Conservation (phyloP, 106 monocot genomes). For the Gastrodia elata region DNA sequence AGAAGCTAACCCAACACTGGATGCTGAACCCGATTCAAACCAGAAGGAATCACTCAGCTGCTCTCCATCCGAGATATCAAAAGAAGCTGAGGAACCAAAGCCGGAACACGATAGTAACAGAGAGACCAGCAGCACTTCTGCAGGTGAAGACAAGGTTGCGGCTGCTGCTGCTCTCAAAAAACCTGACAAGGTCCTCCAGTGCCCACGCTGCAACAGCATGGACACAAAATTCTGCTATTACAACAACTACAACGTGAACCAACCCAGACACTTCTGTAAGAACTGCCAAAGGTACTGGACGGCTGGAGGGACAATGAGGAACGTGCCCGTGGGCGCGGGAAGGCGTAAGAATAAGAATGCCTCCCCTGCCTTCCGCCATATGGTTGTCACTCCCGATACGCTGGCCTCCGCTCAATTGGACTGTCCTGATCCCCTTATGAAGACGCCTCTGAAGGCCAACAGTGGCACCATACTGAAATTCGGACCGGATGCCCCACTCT, state of each 20-base stretch:
- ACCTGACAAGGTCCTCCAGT: slow-evolving; percentile 89
- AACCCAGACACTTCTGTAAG: slow-evolving; percentile 92
- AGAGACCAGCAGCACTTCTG: slow-evolving; percentile 33
- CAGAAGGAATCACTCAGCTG: slow-evolving; percentile 7
- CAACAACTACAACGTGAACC: slow-evolving; percentile 94
- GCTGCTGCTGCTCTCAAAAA: too few relatives aligned
- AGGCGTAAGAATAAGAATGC: slow-evolving; percentile 83
- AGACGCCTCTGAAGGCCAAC: slow-evolving; percentile 18
- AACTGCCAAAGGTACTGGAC: slow-evolving; percentile 99
- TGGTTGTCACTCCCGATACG: slow-evolving; percentile 27
- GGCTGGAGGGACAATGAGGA: slow-evolving; percentile 95
- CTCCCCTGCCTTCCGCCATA: slow-evolving; percentile 31
- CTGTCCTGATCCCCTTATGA: slow-evolving; percentile 13
- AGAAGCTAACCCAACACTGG: slow-evolving; percentile 10
- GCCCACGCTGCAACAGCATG: slow-evolving; percentile 92
- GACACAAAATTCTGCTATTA: slow-evolving; percentile 99
- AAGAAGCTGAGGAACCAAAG: slow-evolving; percentile 18
- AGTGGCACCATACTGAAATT: slow-evolving; percentile 50
- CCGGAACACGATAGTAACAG: slow-evolving; percentile 24
- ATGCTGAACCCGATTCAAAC: slow-evolving; percentile 17
- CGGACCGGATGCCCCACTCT: slow-evolving; percentile 48
- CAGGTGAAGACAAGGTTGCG: slow-evolving; percentile 46
- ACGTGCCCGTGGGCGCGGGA: slow-evolving; percentile 95
- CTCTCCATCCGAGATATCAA: slow-evolving; percentile 18
- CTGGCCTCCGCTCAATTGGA: slow-evolving; percentile 24